phyloP scores from a whole-genome alignment of 805 yeast species.

The Sungouiella blattae region DNA sequence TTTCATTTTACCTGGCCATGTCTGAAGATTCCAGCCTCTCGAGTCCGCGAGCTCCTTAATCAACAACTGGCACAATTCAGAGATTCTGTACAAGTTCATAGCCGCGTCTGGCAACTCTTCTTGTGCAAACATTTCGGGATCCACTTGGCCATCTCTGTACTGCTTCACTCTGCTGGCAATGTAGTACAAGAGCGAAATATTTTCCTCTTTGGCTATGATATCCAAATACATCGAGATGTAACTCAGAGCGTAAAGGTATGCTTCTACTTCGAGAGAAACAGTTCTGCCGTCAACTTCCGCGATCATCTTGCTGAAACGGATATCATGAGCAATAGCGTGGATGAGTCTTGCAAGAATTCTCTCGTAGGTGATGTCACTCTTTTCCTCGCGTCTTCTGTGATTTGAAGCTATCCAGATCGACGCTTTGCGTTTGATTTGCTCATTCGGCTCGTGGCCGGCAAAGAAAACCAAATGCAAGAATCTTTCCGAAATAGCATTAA shows the following conservation, averaged over 20 bases:
- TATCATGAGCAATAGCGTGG: constrained; percentile 72
- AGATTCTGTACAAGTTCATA: constrained; percentile 54
- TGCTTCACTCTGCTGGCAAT: constrained; percentile 77
- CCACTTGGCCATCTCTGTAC: constrained; percentile 55
- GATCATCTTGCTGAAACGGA: constrained; percentile 50
- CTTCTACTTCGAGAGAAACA: constrained; percentile 21
- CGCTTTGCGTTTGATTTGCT: constrained; percentile 44
- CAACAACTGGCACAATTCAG: constrained; percentile 70
- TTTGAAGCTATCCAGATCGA: constrained; percentile 72
- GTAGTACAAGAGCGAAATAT: constrained; percentile 70
- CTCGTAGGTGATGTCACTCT: constrained; percentile 53
- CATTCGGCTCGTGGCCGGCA: constrained; percentile 72
- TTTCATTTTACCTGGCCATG: constrained; percentile 78
- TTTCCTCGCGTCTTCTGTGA: constrained; percentile 33
- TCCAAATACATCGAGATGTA: constrained; percentile 60
- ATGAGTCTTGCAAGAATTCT: constrained; percentile 63
- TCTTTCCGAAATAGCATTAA: constrained; percentile 55
- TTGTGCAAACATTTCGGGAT: constrained; percentile 24
- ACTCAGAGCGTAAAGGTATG: constrained; percentile 52
- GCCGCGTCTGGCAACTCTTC: constrained; percentile 22
- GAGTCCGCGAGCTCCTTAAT: constrained; percentile 55
- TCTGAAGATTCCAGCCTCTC: constrained; percentile 65
- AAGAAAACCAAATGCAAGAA: constrained; percentile 68
- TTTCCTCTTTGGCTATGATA: constrained; percentile 58
- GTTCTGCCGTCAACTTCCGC: constrained; percentile 15